These are phyloP conservation scores for Sphaerosporella brunnea DNA, from an alignment of 495 filamentous ascomycete species.

Conservation along the genomic window DNA sequence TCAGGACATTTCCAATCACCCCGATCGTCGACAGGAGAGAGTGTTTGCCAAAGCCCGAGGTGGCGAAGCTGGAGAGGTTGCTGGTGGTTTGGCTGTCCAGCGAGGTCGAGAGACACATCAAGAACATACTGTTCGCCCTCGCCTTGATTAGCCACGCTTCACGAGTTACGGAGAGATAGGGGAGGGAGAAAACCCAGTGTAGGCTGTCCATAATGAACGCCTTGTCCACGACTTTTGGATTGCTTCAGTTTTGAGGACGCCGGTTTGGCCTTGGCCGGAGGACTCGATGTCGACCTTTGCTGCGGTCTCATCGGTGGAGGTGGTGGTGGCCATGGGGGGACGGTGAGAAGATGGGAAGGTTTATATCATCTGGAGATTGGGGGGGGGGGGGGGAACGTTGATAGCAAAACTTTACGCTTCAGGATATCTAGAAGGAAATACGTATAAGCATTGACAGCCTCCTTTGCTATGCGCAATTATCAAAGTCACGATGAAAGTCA, in stretches of 20 bases:
- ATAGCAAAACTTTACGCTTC: no score
- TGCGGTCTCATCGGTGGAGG: no score
- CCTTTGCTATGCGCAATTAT: no score
- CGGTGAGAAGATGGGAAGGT: not conserved
- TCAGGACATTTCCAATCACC: conserved; percentile 37
- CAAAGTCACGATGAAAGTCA: no score
- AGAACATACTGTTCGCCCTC: conserved; percentile 17
- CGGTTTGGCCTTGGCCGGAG: conserved; percentile 15
- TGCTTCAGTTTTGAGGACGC: conserved; percentile 16
- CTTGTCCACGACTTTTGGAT: conserved; percentile 18
- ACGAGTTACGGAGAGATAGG: not conserved
- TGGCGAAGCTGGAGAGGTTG: conserved; percentile 31
- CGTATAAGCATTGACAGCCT: no score
- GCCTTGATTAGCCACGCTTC: not conserved
- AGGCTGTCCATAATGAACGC: conserved; percentile 17
- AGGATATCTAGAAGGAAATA: no score
- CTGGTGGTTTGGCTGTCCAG: conserved; percentile 34
- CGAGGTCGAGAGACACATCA: conserved; percentile 33
- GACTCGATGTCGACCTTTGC: no score
- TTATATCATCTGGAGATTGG: no score
- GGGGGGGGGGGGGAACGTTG: no score
- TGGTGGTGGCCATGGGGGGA: not conserved
- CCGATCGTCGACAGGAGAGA: conserved; percentile 40
- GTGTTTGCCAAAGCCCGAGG: conserved; percentile 40
- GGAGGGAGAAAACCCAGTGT: conserved; percentile 17